These are phyloP conservation scores for Arachnomyces sp. DNA, from an alignment of 2,329 filamentous ascomycete species.

Conservation along the genomic window DNA sequence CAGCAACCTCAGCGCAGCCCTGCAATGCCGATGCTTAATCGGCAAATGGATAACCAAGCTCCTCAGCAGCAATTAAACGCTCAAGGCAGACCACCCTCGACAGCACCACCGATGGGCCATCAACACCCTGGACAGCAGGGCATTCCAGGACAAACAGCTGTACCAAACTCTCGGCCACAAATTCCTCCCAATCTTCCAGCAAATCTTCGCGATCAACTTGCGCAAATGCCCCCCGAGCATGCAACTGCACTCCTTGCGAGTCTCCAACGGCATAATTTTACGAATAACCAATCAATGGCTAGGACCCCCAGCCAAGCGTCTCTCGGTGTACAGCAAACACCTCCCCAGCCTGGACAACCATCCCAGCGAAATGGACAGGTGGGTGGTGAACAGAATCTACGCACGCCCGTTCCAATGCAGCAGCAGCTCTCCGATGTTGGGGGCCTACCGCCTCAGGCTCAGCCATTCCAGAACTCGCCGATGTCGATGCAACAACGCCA, in stretches of 20 bases:
- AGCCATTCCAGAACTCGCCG: constrained; percentile 13
- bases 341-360: constrained; percentile 26
- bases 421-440: constrained; percentile 27
- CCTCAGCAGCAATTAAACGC: constrained; percentile 28
- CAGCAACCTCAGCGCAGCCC: constrained; percentile 34
- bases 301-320: constrained; percentile 25
- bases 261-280: constrained; percentile 25
- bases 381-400: constrained; percentile 26
- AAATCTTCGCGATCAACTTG: constrained; percentile 27
- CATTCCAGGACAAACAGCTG: constrained; percentile 20
- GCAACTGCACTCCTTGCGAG: constrained; percentile 24
- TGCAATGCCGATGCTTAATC: constrained; percentile 37
- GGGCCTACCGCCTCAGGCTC: constrained; percentile 21
- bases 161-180: constrained; percentile 25
- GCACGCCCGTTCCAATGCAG: constrained; percentile 26
- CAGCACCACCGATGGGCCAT: constrained; percentile 26
- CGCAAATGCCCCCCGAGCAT: constrained; percentile 30
- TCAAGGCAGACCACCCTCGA: constrained; percentile 28
- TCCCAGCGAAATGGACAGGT: constrained; percentile 26
- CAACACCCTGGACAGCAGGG: constrained; percentile 20
- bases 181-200: constrained; percentile 30
- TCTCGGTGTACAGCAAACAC: constrained; percentile 22
- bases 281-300: constrained; percentile 24
- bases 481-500: constrained; percentile 25
- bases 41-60: constrained; percentile 33